Percentiles rank a stretch among this genome's conserved stretches.
These are phyloP conservation scores for Elaeis oleifera DNA, from an alignment of 202 grass and related monocot genomes.

Conservation along the genomic window DNA sequence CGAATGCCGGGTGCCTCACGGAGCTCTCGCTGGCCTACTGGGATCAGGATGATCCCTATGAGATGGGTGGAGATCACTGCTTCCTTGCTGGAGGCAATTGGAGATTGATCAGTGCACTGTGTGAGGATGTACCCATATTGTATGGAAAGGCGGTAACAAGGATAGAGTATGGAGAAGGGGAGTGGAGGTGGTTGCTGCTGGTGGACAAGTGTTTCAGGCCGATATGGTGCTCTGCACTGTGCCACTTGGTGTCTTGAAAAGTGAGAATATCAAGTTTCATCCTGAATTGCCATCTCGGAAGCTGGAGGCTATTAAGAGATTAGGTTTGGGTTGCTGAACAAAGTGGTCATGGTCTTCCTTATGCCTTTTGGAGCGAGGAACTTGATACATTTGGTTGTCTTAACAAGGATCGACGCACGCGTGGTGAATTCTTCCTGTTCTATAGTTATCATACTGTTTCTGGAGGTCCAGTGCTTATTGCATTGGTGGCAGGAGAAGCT, in stretches of 20 bases:
- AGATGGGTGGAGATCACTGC: conserved; percentile 96
- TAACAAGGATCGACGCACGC: conserved; percentile 64
- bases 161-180: conserved; percentile 49
- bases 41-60: conserved; percentile 89
- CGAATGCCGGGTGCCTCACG: conserved; percentile 68
- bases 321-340: conserved; percentile 88
- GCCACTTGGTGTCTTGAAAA: conserved; percentile 83
- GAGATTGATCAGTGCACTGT: conserved; percentile 53
- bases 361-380: conserved; percentile 82
- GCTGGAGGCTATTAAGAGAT: conserved; percentile 51
- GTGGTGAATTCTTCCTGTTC: conserved; percentile 90
- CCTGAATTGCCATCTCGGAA: conserved; percentile 63
- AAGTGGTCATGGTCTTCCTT: conserved; percentile 87
- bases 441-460: conserved; percentile 93
- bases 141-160: conserved; percentile 64
- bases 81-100: conserved; percentile 82
- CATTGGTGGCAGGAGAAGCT: conserved; percentile 85
- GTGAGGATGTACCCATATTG: conserved; percentile 61
- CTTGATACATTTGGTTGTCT: conserved; percentile 94
- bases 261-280: conserved; percentile 43
- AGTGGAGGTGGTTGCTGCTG: conserved; percentile 46
- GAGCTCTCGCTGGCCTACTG: conserved; percentile 78
- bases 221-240: conserved; percentile 79
- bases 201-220: conserved; percentile 70
- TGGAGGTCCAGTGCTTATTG: conserved; percentile 72